phyloP scores from a whole-genome alignment of 2,329 filamentous ascomycete genomes.

The Botrytis squamosa region DNA sequence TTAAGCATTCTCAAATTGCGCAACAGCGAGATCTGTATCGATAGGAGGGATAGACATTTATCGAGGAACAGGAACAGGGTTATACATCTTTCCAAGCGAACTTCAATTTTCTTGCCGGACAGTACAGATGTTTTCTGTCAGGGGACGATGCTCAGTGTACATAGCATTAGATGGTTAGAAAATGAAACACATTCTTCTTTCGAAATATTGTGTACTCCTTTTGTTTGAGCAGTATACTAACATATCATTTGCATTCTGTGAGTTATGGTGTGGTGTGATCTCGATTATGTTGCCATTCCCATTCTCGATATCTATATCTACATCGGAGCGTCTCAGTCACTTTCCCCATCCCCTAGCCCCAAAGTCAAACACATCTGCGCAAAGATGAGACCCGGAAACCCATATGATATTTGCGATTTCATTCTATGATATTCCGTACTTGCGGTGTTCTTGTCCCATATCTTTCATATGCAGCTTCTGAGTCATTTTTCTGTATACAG shows the following conservation, averaged over 20 bases:
- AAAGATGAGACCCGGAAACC: too few relatives aligned
- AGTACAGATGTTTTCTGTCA: not conserved
- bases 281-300: too few relatives aligned
- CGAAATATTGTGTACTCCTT: not conserved
- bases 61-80: not conserved
- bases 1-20: not conserved
- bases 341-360: too few relatives aligned
- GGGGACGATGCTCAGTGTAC: not conserved
- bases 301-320: too few relatives aligned
- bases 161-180: not conserved
- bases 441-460: too few relatives aligned
- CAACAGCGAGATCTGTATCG: not conserved
- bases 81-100: not conserved
- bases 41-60: not conserved
- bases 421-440: too few relatives aligned
- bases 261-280: too few relatives aligned
- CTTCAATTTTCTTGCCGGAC: not conserved
- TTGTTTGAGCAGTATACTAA: not conserved
- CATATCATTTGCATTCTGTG: not conserved
- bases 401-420: too few relatives aligned
- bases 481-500: too few relatives aligned
- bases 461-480: too few relatives aligned
- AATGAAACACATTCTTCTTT: not conserved
- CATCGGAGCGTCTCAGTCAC: too few relatives aligned
- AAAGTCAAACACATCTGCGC: too few relatives aligned